A percentile compares a stretch with the other conserved stretches of the same genome.
phyloP scores from a whole-genome alignment of 306 rosid species.

The Trichosanthes truncata region DNA sequence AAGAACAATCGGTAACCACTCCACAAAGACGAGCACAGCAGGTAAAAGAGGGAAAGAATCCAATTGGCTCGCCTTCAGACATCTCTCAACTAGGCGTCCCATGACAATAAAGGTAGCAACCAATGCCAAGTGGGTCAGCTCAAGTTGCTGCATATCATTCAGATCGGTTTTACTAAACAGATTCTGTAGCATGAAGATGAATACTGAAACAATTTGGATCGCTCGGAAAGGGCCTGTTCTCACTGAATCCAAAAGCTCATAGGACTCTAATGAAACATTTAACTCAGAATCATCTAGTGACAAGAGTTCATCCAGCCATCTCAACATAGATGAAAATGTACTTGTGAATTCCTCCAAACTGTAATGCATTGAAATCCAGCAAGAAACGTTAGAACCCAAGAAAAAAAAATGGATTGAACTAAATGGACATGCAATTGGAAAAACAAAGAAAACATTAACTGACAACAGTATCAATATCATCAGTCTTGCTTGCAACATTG shows the following conservation, averaged over 20 bases:
- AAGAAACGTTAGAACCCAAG: slow-evolving; percentile 13
- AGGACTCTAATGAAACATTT: slow-evolving; percentile 51
- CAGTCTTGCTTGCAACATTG: background rate
- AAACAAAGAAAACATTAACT: background rate
- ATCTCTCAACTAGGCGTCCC: slow-evolving; percentile 74
- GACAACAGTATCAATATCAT: background rate
- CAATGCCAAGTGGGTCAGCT: slow-evolving; percentile 49
- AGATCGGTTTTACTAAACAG: slow-evolving; percentile 22
- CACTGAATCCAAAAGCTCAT: slow-evolving; percentile 49
- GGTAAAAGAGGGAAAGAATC: slow-evolving; percentile 59
- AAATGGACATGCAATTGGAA: background rate
- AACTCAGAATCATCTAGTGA: slow-evolving; percentile 52
- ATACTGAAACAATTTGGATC: slow-evolving; percentile 50
- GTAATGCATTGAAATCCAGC: slow-evolving; percentile 13
- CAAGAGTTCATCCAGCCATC: slow-evolving; percentile 60
- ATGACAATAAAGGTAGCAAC: slow-evolving; percentile 48
- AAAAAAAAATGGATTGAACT: background rate
- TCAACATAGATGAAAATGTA: slow-evolving; percentile 46
- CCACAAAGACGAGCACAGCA: slow-evolving; percentile 70
- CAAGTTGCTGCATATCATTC: slow-evolving; percentile 27
- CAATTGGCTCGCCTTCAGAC: slow-evolving; percentile 34
- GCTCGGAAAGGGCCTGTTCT: slow-evolving; percentile 81
- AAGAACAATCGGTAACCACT: slow-evolving; percentile 50
- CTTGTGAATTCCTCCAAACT: slow-evolving; percentile 62
- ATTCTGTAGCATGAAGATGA: slow-evolving; percentile 53